A percentile compares a stretch with the other conserved stretches of the same genome.
These are phyloP conservation scores for Rugosomyces carneus DNA, from an alignment of 1,284 basidiomycete genomes.

Conservation along the genomic window DNA sequence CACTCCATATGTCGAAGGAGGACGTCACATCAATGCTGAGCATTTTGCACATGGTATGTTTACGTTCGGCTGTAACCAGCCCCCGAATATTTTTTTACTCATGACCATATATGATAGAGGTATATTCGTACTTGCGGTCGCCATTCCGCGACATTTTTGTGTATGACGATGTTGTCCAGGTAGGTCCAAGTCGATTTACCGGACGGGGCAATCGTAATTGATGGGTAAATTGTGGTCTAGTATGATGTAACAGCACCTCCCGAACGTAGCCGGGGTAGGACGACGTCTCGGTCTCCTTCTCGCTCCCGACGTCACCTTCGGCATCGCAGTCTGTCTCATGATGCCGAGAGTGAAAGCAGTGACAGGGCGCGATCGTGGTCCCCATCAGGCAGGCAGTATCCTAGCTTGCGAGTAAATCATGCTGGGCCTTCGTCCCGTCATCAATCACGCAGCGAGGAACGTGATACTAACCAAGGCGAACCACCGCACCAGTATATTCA, in stretches of 20 bases:
- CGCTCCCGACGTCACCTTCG: conserved; percentile 15
- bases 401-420: conserved; percentile 6
- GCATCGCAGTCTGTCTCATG: conserved; percentile 17
- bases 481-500: neutral
- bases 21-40: conserved; percentile 65
- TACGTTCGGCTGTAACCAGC: conserved; percentile 11
- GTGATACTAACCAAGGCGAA: neutral
- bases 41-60: conserved; percentile 82
- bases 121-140: conserved; percentile 80
- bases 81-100: conserved; percentile 2
- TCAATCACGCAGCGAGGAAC: conserved; percentile 9
- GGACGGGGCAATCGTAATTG: conserved; percentile 3
- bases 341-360: conserved; percentile 14
- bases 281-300: conserved; percentile 18
- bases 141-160: conserved; percentile 75
- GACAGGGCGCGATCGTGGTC: conserved; percentile 25
- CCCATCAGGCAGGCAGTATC: conserved; percentile 25
- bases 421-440: conserved; percentile 4
- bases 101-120: conserved; percentile 44
- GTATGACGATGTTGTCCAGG: conserved; percentile 81
- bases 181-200: conserved; percentile 26
- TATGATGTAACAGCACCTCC: conserved; percentile 41
- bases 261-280: conserved; percentile 31
- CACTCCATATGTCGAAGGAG: conserved; percentile 44
- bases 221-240: conserved; percentile 28